phyloP scores from a whole-genome alignment of 1,284 basidiomycete genomes.

The Takashimella koratensis region DNA sequence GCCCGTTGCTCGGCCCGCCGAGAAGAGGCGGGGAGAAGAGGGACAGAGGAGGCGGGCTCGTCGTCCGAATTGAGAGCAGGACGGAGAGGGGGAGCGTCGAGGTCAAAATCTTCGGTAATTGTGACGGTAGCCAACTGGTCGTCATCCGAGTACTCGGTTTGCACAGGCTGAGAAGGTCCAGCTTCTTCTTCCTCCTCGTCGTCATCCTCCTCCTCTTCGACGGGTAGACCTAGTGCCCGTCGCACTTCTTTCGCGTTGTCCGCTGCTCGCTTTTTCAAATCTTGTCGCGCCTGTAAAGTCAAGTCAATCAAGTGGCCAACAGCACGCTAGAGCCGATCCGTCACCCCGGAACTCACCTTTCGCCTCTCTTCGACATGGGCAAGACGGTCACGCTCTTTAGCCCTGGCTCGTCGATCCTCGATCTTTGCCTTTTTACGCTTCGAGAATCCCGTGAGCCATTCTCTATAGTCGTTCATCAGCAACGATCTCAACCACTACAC shows the following conservation, averaged over 20 bases:
- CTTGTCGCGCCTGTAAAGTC: slow-evolving; percentile 40
- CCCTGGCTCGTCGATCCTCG: slow-evolving; percentile 41
- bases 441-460: slow-evolving; percentile 49
- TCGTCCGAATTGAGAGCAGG: neutral
- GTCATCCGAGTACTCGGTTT: slow-evolving; percentile 45
- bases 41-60: slow-evolving; percentile 14
- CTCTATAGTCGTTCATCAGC: slow-evolving; percentile 19
- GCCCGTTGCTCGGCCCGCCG: slow-evolving; percentile 33
- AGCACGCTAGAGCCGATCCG: no score
- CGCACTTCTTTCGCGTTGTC: slow-evolving; percentile 45
- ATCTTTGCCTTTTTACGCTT: slow-evolving; percentile 50
- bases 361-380: slow-evolving; percentile 44
- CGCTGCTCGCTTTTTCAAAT: slow-evolving; percentile 38
- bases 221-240: slow-evolving; percentile 43
- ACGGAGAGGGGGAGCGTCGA: slow-evolving; percentile 11
- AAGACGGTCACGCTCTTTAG: slow-evolving; percentile 45
- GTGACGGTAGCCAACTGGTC: slow-evolving; percentile 49
- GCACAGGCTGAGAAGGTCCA: slow-evolving; percentile 23
- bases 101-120: slow-evolving; percentile 48
- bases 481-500: neutral
- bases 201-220: slow-evolving; percentile 6
- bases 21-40: slow-evolving; percentile 39
- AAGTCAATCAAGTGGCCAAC: no score
- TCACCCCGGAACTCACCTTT: slow-evolving; percentile 40
- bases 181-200: slow-evolving; percentile 14